These are phyloP conservation scores for Jamesozyma spencerorum DNA, from an alignment of 805 yeast species.

Conservation along the genomic window DNA sequence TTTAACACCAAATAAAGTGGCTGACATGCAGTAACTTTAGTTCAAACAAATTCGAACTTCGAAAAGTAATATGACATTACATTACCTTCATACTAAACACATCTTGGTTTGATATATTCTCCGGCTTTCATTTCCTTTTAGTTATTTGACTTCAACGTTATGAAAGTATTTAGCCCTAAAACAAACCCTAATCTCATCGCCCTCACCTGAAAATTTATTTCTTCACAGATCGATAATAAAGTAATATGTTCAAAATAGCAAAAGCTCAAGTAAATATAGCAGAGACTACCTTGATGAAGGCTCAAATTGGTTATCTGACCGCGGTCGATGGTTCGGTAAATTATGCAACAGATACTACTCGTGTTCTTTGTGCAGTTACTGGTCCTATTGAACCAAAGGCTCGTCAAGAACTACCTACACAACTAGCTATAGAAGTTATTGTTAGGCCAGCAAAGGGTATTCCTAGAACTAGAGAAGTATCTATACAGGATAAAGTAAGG, in stretches of 20 bases:
- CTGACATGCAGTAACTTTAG: too few species aligned
- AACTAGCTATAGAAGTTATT: conserved; percentile 66
- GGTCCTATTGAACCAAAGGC: conserved; percentile 86
- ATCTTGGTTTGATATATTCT: too few species aligned
- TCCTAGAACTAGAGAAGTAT: conserved; percentile 64
- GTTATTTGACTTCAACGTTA: too few species aligned
- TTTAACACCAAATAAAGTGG: too few species aligned
- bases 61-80: too few species aligned
- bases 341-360: conserved; percentile 41
- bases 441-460: conserved; percentile 74
- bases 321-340: conserved; percentile 79
- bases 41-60: too few species aligned
- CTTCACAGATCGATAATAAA: neutral
- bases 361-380: conserved; percentile 65
- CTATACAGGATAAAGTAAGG: conserved; percentile 62
- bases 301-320: conserved; percentile 31
- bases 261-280: neutral
- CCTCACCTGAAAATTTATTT: neutral
- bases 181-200: neutral
- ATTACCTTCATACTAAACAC: too few species aligned
- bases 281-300: conserved; percentile 5
- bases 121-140: too few species aligned
- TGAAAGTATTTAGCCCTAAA: neutral
- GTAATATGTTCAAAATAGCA: neutral
- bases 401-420: conserved; percentile 76